These are phyloP conservation scores for Colletotrichum tamarilloi DNA, from an alignment of 2,329 filamentous ascomycete species.

Conservation along the genomic window DNA sequence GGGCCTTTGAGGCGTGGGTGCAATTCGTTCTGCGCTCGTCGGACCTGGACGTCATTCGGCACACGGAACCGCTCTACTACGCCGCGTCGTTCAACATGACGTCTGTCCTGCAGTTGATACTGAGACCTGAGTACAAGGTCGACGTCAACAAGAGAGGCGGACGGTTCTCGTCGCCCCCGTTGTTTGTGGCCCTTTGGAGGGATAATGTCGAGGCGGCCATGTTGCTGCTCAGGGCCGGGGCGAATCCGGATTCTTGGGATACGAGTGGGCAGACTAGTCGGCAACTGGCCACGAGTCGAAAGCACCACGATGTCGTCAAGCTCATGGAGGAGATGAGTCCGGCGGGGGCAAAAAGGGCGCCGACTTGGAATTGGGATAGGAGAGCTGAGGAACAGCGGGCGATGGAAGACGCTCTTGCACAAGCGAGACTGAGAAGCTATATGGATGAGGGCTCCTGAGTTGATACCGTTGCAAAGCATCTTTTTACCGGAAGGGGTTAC, in stretches of 20 bases:
- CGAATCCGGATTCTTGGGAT: constrained; percentile 34
- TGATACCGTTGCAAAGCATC: background rate
- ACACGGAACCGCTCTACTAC: constrained; percentile 40
- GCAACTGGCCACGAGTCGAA: background rate
- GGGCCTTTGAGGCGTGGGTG: constrained; percentile 41
- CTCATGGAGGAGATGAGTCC: constrained; percentile 7
- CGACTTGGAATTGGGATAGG: no score
- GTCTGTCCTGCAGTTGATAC: constrained; percentile 36
- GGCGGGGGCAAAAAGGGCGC: background rate
- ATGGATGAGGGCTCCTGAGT: background rate
- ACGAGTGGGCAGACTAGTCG: constrained; percentile 11
- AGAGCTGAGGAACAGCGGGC: background rate
- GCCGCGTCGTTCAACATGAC: constrained; percentile 42
- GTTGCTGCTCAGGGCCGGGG: constrained; percentile 41
- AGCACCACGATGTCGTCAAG: background rate
- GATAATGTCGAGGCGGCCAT: constrained; percentile 36
- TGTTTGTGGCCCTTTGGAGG: constrained; percentile 39
- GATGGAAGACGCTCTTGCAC: background rate
- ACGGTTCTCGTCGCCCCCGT: constrained; percentile 37
- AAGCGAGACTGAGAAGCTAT: background rate
- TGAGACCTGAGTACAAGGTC: constrained; percentile 34
- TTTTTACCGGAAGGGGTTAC: background rate
- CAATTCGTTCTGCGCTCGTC: constrained; percentile 36
- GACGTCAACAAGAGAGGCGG: constrained; percentile 38
- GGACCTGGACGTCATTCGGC: constrained; percentile 22